phyloP scores from a whole-genome alignment of 2,329 filamentous ascomycete species.

The Fusarium sp. region DNA sequence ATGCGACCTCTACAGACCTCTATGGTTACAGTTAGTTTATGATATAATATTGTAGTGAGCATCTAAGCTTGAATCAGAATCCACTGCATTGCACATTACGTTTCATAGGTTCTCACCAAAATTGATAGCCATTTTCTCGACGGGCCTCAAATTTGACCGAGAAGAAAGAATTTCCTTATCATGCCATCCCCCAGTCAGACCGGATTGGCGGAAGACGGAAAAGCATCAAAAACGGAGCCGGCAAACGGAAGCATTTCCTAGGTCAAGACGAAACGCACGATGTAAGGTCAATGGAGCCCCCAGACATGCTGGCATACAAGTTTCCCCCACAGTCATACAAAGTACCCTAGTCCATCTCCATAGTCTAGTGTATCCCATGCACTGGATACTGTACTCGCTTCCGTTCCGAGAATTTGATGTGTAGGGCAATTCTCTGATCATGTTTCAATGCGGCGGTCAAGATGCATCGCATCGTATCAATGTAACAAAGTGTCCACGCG shows the following conservation, averaged over 20 bases:
- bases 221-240: constrained; percentile 13
- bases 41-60: neutral
- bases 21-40: neutral
- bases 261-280: constrained; percentile 33
- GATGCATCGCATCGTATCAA: neutral
- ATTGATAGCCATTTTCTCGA: neutral
- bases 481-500: constrained; percentile 9
- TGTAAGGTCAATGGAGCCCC: constrained; percentile 34
- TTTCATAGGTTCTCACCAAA: constrained; percentile 15
- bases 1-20: constrained; percentile 1
- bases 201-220: constrained; percentile 15
- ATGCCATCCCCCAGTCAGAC: constrained; percentile 12
- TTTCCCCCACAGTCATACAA: constrained; percentile 21
- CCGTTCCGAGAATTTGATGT: constrained; percentile 20
- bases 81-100: neutral
- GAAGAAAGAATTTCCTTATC: constrained; percentile 20
- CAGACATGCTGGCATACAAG: constrained; percentile 23
- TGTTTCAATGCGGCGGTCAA: constrained; percentile 25
- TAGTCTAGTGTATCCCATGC: constrained; percentile 23
- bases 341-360: constrained; percentile 14
- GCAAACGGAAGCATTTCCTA: constrained; percentile 32
- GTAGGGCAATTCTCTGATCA: constrained; percentile 2
- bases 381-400: constrained; percentile 19
- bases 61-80: neutral
- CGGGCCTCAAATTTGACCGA: constrained; percentile 17